Base-by-base conservation (phyloP, 2,329 filamentous ascomycete species). In the Aspergillus sergii region DNA sequence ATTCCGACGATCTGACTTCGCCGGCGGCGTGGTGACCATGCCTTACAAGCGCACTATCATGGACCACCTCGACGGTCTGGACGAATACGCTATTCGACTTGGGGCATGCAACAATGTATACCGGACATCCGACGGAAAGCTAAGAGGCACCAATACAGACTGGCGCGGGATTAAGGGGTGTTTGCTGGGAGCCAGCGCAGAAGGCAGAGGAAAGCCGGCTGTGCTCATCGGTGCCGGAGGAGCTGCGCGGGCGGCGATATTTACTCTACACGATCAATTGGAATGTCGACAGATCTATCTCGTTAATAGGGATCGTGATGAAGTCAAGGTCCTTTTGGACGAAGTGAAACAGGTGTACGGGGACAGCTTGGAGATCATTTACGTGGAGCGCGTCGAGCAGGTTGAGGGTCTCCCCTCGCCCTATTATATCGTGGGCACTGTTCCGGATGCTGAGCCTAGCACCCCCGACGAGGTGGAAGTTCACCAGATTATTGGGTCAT, bases 1-100 rank as follows among this genome's bases (percentile, higher is more conserved):
- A 1, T 41, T 41, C 10, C 39, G 39, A 41, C 39, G 39, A 8
- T n/a, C 39, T 9, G 39, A 41, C 39, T 41, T 41, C 39, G 39
- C 39, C 8, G 77, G 76, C 10, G 71, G 66, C 9, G 76, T 78
- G 7, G 73, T 79, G 7, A 81, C 79, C 1, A 82, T 82, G 80
- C 80, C 80, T 0, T 81, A 77, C 73, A 82, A 80, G 64, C 76
- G 71, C 59, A 68, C 50, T 58, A 72, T 12, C 72, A 73, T 39
- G 72, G 81, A 10, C 7, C 57, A 66, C 39, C 57, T 64, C 3
- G 76, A 81, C 60, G 72, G 70, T 1, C 65, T 79, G 1, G 80
- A 81, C 51, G 70, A 77, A 1, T 69, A 77, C 1, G 74, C 73
- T 26, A 43, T 16, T 19, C 51, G 34, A 12, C 46, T 41, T 8